These are phyloP conservation scores for Tulasnella sp. DNA, from an alignment of 768 basidiomycete genomes.

Conservation along the genomic window DNA sequence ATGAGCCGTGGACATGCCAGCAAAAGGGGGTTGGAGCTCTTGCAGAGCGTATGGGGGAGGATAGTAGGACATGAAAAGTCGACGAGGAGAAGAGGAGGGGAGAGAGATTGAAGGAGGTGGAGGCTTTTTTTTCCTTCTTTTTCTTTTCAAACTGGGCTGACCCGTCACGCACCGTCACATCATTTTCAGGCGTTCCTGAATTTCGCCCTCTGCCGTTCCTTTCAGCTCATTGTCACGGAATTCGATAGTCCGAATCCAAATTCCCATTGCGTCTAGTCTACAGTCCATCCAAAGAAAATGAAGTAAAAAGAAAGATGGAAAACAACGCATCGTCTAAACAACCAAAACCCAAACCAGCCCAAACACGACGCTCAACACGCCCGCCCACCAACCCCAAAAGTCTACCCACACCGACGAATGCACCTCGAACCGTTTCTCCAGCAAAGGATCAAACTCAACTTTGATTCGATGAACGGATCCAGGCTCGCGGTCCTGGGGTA, in stretches of 20 bases:
- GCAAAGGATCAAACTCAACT: conserved; percentile 46
- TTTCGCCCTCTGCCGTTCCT: too few species aligned
- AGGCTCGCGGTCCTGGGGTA: conserved; percentile 32
- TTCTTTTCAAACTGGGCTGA: not conserved
- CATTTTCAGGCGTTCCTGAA: too few species aligned
- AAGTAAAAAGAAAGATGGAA: too few species aligned
- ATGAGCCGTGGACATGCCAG: not conserved
- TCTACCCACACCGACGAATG: not conserved
- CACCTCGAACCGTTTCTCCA: conserved; percentile 19
- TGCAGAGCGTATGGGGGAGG: not conserved
- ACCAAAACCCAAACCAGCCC: not conserved
- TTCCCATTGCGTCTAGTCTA: too few species aligned
- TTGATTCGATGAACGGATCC: conserved; percentile 38
- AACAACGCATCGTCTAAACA: not conserved
- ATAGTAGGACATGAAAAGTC: not conserved
- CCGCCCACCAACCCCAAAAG: conserved; percentile 4
- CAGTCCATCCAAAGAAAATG: too few species aligned
- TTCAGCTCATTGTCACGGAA: too few species aligned
- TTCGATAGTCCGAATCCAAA: too few species aligned
- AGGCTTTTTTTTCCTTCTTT: not conserved
- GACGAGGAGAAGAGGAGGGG: not conserved
- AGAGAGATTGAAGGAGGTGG: not conserved
- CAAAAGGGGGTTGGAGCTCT: not conserved
- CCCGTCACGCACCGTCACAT: not conserved
- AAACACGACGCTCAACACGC: not conserved